Conservation (phyloP, 2,329 filamentous ascomycete genomes). For the Daldinia sp. region DNA sequence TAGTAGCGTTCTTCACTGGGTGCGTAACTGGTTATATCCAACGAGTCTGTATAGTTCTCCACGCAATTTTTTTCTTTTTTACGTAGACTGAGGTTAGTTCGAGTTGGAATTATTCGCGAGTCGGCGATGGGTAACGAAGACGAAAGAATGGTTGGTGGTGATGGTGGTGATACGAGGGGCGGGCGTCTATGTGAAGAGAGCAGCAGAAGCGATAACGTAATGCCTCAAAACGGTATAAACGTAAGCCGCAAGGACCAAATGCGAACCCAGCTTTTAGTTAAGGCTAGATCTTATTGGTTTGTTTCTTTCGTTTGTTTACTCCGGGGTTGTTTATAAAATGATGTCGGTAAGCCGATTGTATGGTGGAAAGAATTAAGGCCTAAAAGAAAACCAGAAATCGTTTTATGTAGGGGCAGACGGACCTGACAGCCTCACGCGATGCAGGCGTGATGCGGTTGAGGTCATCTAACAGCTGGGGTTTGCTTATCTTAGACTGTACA, state of each 20-base stretch:
- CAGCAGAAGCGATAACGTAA: constrained; percentile 7
- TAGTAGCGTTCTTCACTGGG: background rate
- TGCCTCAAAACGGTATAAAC: background rate
- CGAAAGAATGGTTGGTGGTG: too few relatives aligned
- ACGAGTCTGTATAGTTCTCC: background rate
- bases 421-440: constrained; percentile 24
- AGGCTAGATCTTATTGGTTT: constrained; percentile 6
- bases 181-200: background rate
- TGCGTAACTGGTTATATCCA: background rate
- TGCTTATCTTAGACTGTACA: background rate
- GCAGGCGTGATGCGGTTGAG: constrained; percentile 30
- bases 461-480: constrained; percentile 23
- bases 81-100: background rate
- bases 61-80: background rate
- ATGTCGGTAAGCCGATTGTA: constrained; percentile 1
- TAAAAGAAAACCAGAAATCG: background rate
- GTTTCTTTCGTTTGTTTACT: background rate
- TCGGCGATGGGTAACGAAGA: background rate
- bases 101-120: background rate
- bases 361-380: background rate
- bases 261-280: background rate
- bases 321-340: background rate
- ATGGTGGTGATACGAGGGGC: background rate
- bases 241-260: background rate
- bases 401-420: constrained; percentile 5